These are phyloP conservation scores for Hyphodiscus sp. DNA, from an alignment of 2,329 filamentous ascomycete genomes.

Conservation along the genomic window DNA sequence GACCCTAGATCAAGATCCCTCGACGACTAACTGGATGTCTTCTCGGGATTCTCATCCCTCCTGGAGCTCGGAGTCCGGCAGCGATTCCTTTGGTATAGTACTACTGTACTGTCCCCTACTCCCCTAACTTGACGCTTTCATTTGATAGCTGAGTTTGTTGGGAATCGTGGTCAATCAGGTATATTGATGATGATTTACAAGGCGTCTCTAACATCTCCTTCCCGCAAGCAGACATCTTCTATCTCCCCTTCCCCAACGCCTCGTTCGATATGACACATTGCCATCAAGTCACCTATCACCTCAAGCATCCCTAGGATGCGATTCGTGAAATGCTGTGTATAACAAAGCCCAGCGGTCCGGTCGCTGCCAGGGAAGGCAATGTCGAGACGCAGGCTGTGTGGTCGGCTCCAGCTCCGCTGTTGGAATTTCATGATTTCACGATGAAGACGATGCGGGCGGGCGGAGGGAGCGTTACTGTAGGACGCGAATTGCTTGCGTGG, in stretches of 20 bases:
- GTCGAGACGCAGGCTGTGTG: conserved; percentile 29
- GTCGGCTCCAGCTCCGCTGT: conserved; percentile 26
- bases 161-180: no score
- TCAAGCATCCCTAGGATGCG: conserved; percentile 42
- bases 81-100: no score
- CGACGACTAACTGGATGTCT: no score
- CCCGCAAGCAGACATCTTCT: conserved; percentile 17
- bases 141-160: no score
- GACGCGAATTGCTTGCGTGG: conserved; percentile 27
- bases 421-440: conserved; percentile 23
- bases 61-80: no score
- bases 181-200: no score
- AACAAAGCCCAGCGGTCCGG: conserved; percentile 43
- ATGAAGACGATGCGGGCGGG: conserved; percentile 12
- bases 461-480: conserved; percentile 20
- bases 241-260: conserved; percentile 36
- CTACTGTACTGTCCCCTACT: no score
- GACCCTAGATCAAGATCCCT: no score
- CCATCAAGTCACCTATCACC: conserved; percentile 52
- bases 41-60: no score
- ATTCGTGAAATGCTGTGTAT: conserved; percentile 49
- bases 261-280: conserved; percentile 54
- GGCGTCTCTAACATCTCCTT: conserved; percentile 22
- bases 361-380: conserved; percentile 33
- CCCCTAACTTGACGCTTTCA: no score